Evolutionary conservation across 768 basidiomycete species (phyloP), one percentile per base, ranked within the genome.

Genomic region (Rhodotorula babjevae): DNA sequence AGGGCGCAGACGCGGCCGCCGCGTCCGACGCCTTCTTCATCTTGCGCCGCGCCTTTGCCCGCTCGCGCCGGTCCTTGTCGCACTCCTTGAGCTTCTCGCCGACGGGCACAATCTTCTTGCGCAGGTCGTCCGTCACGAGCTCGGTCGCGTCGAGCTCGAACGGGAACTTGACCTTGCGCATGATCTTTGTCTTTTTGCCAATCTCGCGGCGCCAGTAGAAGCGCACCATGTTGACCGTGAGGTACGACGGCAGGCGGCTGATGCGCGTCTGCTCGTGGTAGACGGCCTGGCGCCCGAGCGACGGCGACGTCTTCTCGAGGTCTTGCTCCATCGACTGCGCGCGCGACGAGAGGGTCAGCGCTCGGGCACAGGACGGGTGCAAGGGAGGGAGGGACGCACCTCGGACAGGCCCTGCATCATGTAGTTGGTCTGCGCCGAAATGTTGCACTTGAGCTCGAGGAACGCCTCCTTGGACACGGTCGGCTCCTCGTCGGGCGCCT

Each of bases 131-230:
- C 0, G 91, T 90, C 49, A 84, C 87, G 52, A 96, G 83, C 66
- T 95, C 93, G 52, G 90, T 79, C 0, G 89, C 90, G 77, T 97
- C 94, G 67, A 92, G 88, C 76, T 95, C 92, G 56, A 87, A 85
- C 1, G 90, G 88, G 81, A 97, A 97, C 82, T 93, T 96, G 71
- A 99, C 93, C 52, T 72, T 72, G 56, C 81, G 81, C 95, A 99
- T 93, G 80, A 98, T 95, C 83, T 99, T 98, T 3, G 95, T 88
- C 79, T 98, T 98, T 84, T 83, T 92, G 63, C 82, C 82, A 70
- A 96, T 93, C 76, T 98, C 96, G 50, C 86, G 84, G 71, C 92
- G 84, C 96, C 96, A 99, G 67, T 88, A 89, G 81, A 98, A 99
- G 60, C 96, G 90, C 21, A 94, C 93, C 90, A 97, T 91, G 77